Evolutionary conservation across 2,329 filamentous ascomycete species (phyloP).

Genomic region (Penicillium sp.): DNA sequence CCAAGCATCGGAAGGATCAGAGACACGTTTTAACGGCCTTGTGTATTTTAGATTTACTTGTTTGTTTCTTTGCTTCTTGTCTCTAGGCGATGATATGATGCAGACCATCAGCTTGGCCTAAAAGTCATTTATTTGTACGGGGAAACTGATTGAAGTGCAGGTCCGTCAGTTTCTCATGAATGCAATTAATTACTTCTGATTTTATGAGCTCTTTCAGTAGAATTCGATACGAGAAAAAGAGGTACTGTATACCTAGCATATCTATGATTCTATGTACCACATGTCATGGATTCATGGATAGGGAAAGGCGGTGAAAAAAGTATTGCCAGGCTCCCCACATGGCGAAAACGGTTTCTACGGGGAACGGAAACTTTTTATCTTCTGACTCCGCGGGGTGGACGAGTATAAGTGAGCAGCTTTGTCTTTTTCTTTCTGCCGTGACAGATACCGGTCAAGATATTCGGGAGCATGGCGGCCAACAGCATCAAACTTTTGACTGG

Average conservation of each 20-base stretch:
- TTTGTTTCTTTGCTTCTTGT: constrained; percentile 4
- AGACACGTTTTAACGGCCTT: constrained; percentile 10
- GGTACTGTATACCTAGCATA: background rate
- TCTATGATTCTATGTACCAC: too few species aligned
- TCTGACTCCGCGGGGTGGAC: constrained; percentile 8
- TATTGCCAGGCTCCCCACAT: constrained; percentile 10
- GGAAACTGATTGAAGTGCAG: constrained; percentile 35
- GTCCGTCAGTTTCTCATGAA: constrained; percentile 25
- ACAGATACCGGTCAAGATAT: background rate
- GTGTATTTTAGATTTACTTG: constrained; percentile 12
- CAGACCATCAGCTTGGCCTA: constrained; percentile 13
- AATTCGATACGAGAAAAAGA: background rate
- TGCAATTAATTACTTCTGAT: constrained; percentile 13
- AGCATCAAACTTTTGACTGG: constrained; percentile 72
- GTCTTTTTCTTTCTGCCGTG: background rate
- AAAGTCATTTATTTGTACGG: constrained; percentile 10
- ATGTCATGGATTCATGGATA: background rate
- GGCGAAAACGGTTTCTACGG: constrained; percentile 1
- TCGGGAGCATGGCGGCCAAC: constrained; percentile 57
- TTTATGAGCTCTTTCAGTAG: background rate
- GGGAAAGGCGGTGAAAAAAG: background rate
- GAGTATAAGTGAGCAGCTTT: background rate
- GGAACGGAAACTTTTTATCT: constrained; percentile 11
- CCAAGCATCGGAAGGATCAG: background rate
- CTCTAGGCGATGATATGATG: constrained; percentile 16